Percentiles rank a stretch among this genome's conserved stretches.
phyloP scores from a whole-genome alignment of 305 asterid genomes.

The Solanum hybrid region DNA sequence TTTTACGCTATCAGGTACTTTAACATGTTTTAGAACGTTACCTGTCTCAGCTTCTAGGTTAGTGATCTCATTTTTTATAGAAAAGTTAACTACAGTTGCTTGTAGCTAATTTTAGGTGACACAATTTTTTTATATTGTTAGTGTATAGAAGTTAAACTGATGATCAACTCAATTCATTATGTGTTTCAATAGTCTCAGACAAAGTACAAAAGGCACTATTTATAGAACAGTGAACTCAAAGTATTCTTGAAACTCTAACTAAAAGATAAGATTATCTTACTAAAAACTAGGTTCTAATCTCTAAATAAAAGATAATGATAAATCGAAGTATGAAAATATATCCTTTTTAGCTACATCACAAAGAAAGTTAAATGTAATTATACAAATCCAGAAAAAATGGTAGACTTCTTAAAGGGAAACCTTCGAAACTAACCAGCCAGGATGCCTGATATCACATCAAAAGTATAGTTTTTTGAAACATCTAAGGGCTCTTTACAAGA shows the following conservation, averaged over 20 bases:
- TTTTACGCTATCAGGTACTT: background rate
- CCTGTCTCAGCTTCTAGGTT: background rate
- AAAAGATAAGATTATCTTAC: background rate
- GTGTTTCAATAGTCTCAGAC: background rate
- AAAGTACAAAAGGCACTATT: background rate
- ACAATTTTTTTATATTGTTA: background rate
- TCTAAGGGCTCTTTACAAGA: slow-evolving; percentile 89
- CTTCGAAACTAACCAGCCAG: slow-evolving; percentile 43
- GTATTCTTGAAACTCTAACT: background rate
- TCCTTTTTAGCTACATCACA: background rate
- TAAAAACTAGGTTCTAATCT: background rate
- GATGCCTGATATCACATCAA: slow-evolving; percentile 71
- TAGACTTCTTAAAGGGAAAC: background rate
- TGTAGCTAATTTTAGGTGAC: background rate
- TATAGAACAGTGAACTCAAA: background rate
- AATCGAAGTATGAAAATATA: background rate
- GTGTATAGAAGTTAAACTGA: background rate
- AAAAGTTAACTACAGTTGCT: background rate
- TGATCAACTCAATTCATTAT: background rate
- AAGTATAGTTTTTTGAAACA: slow-evolving; percentile 77
- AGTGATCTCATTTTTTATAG: background rate
- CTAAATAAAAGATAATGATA: background rate
- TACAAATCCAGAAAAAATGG: background rate
- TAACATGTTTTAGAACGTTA: background rate
- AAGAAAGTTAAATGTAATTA: background rate